Percentiles rank a stretch among this genome's conserved stretches.
These are phyloP conservation scores for Centrapalus pauciflorus DNA, from an alignment of 129 eudicot species.

Conservation along the genomic window DNA sequence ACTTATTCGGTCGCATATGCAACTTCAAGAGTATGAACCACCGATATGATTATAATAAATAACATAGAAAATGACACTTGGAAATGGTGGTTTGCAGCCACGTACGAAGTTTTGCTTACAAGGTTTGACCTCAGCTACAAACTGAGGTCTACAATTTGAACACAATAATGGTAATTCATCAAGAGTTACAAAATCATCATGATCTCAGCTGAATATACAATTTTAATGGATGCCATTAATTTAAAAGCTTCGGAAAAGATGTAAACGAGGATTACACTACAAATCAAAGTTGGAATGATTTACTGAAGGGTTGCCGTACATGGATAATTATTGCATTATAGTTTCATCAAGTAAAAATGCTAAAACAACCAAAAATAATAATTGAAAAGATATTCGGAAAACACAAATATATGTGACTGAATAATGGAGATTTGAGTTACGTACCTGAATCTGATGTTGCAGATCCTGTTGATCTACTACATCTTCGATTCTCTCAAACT, in stretches of 20 bases:
- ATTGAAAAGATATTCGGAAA: no score
- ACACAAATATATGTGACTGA: background rate
- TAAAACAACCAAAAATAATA: no score
- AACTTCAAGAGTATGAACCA: background rate
- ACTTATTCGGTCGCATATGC: constrained; percentile 1
- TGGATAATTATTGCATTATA: no score
- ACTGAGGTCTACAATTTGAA: constrained; percentile 23
- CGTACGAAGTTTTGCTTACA: constrained; percentile 22
- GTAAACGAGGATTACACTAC: background rate
- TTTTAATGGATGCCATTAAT: background rate
- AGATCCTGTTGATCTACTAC: no score
- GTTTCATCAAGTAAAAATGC: background rate
- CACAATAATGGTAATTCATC: no score
- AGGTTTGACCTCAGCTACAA: constrained; percentile 19
- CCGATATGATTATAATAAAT: constrained; percentile 18
- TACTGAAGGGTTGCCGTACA: no score
- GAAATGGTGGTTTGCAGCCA: constrained; percentile 17
- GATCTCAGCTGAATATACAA: background rate
- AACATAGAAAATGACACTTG: constrained; percentile 15
- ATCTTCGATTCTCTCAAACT: no score
- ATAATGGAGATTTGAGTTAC: background rate
- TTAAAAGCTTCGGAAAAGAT: no score
- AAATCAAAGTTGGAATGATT: background rate
- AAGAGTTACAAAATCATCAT: background rate
- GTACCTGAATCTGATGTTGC: background rate